Base-by-base conservation (phyloP, 495 filamentous ascomycete genomes). In the Bathelium albidoporum region DNA sequence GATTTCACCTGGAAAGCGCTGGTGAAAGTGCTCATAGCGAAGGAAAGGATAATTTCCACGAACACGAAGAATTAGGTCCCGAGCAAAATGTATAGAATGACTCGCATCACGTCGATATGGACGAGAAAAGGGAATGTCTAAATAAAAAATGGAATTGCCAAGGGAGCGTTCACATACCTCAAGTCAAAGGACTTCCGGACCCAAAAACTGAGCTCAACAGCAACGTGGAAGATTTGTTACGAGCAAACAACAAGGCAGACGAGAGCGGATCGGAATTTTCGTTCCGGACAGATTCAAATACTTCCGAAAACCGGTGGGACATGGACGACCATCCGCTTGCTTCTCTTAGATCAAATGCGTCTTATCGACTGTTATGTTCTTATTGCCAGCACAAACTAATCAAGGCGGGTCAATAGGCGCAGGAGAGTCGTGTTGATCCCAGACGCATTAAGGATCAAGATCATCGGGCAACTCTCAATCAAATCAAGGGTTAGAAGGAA, bases 271-370 rank as follows among this genome's bases (percentile, higher is more conserved):
- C 34, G 34, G 34, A 53, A 52, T 52, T 32, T 64, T 41, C 65
- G 65, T 24, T 55, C 53, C 26, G 58, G 65, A 26, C 31, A 49
- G 10, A 59, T 61, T 18, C 7, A 26, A 9, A 62, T 64, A 62
- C 49, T 53, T 24, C 65, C 65, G 5, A 67, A 36, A 62, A 64
- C 44, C 61, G 58, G 29, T 59, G 65, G 1, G 65, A 67, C 32
- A 64, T 67, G 62, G 67, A 62, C 32, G 62, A 12, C 1, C 65
- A 67, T 62, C 58, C 58, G 28, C 62, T 60, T n/a, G 66, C 64
- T 22, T 68, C 66, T 14, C 34, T 39, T 14, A 39, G 34, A 39
- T 39, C 34, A 14, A 39, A 39, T 39, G 34, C 34, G 34, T 39
- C 34, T 39, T 39, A 39, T 39, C 34, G 34, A 39, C 34, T 39